Base-by-base conservation (phyloP, 2,329 filamentous ascomycete species). In the Aspergillus piperis region DNA sequence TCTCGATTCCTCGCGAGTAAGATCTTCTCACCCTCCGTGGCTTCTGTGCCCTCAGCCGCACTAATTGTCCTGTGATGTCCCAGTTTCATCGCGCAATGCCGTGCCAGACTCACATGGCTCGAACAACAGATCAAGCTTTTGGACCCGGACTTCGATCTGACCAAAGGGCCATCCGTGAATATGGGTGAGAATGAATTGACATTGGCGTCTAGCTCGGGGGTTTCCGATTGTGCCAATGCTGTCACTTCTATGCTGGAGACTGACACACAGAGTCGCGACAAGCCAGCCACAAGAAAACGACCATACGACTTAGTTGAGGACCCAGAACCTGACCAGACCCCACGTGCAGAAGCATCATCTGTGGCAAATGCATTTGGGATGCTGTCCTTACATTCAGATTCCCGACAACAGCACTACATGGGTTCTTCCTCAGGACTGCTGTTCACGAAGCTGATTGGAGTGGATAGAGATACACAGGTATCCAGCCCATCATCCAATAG, bases 321-420 rank as follows among this genome's bases (percentile, higher is more conserved):
- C 5, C 47, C 57, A 4, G 62, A 54, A 2, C 57, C 65, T 21
- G 65, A 68, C 8, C 63, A 62, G 0, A 57, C 64, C 1, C 62
- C 65, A 10, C 66, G 66, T n/a, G 64, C 58, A 7, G 65, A 70
- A 52, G 70, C 68, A 15, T 66, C 68, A 1, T 70, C 74, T 0
- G 71, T 77, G 15, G 72, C 75, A 0, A 66, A 75, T 19, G 72
- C 76, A 25, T 60, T 78, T 0, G 75, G 75, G 0, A 72, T 77
- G 66, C 63, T 78, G 8, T 75, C 75, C 2, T 67, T 78, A 10
- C 75, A 77, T 50, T 74, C 75, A 0, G 75, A 78, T 54, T 73
- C 73, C 1, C 66, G 68, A n/a, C 75, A 77, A 32, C 69, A 68
- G 41, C 75, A 77, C 48, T 77, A 77, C 54, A 67, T 77, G 3